Base-by-base conservation (phyloP, 768 basidiomycete species). In the Termitomyces eurrhizus region DNA sequence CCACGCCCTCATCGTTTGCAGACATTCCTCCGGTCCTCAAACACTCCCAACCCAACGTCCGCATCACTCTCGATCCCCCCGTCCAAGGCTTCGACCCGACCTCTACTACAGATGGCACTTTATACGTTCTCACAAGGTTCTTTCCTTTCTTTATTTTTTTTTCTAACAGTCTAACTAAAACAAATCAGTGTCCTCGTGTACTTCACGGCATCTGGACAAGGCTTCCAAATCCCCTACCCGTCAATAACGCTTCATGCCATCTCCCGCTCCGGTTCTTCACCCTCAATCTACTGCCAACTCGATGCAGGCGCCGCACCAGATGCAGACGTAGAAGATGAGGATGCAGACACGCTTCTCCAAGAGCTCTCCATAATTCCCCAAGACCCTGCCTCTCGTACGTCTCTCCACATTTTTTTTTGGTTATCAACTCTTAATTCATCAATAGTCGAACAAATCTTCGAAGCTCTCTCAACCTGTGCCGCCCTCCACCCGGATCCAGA, bases 231-330 rank as follows among this genome's bases (percentile, higher is more conserved):
- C 69, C 80, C 87, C 59, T 98, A 96, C 72, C 93, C 92, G 11
- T 79, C 88, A 6, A 91, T 99, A 69, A 96, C 93, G 1, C 83
- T 99, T 2, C 97, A 99, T 67, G 97, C 97, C 29, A 83, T 95
- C 57, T 92, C 94, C 0, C 87, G 93, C 49, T 80, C 82, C 3
- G 83, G 51, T 24, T 4, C 51, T 9, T 80, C 78, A 0, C 87
- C 91, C 4, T 89, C 86, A 7, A 83, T 98, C 69, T 98, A 98
- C 73, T 97, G 95, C 70, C 97, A 99, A 66, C 83, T 98, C 12
- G 95, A 97, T 66, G 93, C 93, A 62, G 68, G 69, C 53, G 74
- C 75, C n/a, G 75, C 70, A 14, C 69, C 68, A 54, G 73, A 72
- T 45, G 57, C 52, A 35, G 55, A 52, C 12, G 60, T 21, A 6